These are phyloP conservation scores for Venturia carpophila DNA, from an alignment of 2,329 filamentous ascomycete genomes.

Conservation along the genomic window DNA sequence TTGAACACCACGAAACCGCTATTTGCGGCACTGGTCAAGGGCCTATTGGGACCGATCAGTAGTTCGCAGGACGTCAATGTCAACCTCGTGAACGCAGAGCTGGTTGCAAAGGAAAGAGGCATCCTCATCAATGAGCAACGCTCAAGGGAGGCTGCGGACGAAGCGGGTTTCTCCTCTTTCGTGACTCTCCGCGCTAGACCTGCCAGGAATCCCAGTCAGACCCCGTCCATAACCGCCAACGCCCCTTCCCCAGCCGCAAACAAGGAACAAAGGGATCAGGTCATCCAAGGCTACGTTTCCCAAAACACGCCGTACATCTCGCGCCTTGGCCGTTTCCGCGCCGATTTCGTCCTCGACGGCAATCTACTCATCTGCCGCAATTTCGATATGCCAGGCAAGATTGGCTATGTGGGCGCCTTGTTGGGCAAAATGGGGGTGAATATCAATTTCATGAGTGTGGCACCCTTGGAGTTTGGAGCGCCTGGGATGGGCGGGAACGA, in stretches of 20 bases:
- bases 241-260: too few species aligned
- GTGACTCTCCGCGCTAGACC: conserved; percentile 58
- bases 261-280: conserved; percentile 37
- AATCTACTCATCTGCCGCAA: conserved; percentile 72
- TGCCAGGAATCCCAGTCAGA: conserved; percentile 24
- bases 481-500: conserved; percentile 39
- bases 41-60: conserved; percentile 61
- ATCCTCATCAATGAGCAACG: conserved; percentile 70
- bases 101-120: conserved; percentile 68
- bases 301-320: conserved; percentile 61
- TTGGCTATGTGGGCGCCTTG: conserved; percentile 66
- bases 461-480: conserved; percentile 41
- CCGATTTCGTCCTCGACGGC: conserved; percentile 64
- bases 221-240: neutral
- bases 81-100: conserved; percentile 74
- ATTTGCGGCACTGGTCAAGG: conserved; percentile 71
- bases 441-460: conserved; percentile 72
- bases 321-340: conserved; percentile 64
- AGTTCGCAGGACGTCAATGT: conserved; percentile 56
- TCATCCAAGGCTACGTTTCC: conserved; percentile 59
- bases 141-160: conserved; percentile 51
- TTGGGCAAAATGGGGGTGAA: conserved; percentile 66
- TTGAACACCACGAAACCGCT: conserved; percentile 70
- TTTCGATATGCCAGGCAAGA: conserved; percentile 75
- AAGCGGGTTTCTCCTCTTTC: conserved; percentile 58